phyloP scores from a whole-genome alignment of 768 basidiomycete genomes.

The Pleurotus djamor region DNA sequence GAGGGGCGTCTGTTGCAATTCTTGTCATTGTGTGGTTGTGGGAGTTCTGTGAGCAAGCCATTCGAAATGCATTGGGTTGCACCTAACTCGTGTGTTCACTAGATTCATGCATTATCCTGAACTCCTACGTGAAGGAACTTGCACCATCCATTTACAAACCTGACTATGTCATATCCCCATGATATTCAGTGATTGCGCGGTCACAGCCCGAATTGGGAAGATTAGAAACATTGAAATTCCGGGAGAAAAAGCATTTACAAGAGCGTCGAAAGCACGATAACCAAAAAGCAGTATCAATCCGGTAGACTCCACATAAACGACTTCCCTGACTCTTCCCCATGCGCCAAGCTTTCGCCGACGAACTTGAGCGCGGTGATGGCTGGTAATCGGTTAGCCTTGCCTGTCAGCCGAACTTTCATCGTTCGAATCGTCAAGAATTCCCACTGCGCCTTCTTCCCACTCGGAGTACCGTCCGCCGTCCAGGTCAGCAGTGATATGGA shows the following conservation, averaged over 20 bases:
- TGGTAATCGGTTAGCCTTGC: conserved; percentile 32
- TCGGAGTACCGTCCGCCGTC: conserved; percentile 72
- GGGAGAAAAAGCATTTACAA: background rate
- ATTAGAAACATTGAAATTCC: background rate
- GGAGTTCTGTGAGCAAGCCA: background rate
- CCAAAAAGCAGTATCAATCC: conserved; percentile 26
- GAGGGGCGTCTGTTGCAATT: background rate
- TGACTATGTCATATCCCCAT: conserved; percentile 7
- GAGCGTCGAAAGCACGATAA: background rate
- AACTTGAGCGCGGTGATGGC: conserved; percentile 81
- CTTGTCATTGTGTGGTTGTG: background rate
- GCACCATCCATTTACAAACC: background rate
- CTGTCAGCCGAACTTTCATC: conserved; percentile 46
- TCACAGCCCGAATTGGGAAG: too few relatives aligned
- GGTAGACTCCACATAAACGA: conserved; percentile 57
- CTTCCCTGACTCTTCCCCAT: conserved; percentile 65
- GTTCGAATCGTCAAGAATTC: conserved; percentile 67
- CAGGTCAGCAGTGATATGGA: conserved; percentile 81
- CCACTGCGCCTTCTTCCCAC: conserved; percentile 70
- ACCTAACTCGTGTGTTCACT: background rate
- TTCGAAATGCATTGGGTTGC: background rate
- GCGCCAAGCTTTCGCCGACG: conserved; percentile 62
- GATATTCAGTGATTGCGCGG: background rate
- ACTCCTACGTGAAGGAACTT: conserved; percentile 3
- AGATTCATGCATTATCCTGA: conserved; percentile 1